A percentile compares a stretch with the other conserved stretches of the same genome.
Evolutionary conservation across 108 stramenopile genomes (phyloP).

Genomic region (Fistulifera pelliculosa): DNA sequence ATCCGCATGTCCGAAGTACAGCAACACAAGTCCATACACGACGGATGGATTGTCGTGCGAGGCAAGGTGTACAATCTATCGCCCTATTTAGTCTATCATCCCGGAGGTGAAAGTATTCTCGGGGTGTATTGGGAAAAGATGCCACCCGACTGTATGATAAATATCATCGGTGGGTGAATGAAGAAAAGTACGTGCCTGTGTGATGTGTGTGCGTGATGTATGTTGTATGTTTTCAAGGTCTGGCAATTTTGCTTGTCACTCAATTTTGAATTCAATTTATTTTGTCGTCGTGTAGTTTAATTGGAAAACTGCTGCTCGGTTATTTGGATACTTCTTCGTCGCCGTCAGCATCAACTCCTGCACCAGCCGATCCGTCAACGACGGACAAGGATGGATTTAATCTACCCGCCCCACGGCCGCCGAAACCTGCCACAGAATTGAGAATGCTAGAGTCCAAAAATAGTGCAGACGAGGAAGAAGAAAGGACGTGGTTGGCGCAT

Average conservation of each 20-base stretch:
- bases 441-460: constrained; percentile 4
- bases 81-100: constrained; percentile 93
- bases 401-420: no score
- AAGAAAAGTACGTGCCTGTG: constrained; percentile 31
- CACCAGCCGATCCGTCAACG: no score
- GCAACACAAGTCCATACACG: constrained; percentile 55
- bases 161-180: constrained; percentile 85
- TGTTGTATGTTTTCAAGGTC: no score
- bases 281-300: constrained; percentile 13
- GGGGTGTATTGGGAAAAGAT: constrained; percentile 68
- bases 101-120: constrained; percentile 82
- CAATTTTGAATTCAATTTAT: no score
- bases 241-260: no score
- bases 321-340: constrained; percentile 19
- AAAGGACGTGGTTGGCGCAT: not conserved
- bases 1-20: constrained; percentile 58
- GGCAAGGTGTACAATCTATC: constrained; percentile 90
- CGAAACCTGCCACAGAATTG: not conserved
- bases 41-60: constrained; percentile 82
- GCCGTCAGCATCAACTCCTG: not conserved
- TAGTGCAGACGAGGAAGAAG: constrained; percentile 1
- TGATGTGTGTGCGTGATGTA: no score
- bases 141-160: constrained; percentile 84
- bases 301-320: constrained; percentile 40
- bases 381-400: no score